Evolutionary conservation across 1,284 basidiomycete species (phyloP).

Genomic region (Boletus nobilissimus): DNA sequence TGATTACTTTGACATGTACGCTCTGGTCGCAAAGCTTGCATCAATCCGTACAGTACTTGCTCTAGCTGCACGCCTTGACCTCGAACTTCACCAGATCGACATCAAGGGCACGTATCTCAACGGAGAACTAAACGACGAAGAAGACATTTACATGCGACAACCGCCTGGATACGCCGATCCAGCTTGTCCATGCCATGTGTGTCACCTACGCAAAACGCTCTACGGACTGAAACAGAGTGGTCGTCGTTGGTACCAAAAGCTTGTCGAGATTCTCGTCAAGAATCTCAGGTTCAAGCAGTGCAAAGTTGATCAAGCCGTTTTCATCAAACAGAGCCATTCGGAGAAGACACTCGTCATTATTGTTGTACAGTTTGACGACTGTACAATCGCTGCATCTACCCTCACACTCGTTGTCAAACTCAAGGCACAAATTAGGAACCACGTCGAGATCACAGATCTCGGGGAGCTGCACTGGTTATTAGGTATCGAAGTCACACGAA

Average conservation of each 20-base stretch:
- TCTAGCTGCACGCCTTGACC: neutral
- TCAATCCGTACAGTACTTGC: slow-evolving; percentile 45
- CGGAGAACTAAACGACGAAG: neutral
- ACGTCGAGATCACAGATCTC: neutral
- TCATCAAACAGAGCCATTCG: neutral
- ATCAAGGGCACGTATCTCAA: slow-evolving; percentile 21
- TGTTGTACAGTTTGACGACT: neutral
- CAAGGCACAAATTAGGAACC: neutral
- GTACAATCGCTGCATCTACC: neutral
- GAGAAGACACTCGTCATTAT: neutral
- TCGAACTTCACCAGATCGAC: neutral
- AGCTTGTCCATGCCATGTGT: neutral
- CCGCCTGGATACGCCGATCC: neutral
- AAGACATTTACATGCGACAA: neutral
- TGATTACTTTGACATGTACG: slow-evolving; percentile 53
- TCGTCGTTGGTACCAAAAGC: neutral
- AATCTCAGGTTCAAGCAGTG: neutral
- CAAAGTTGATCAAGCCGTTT: neutral
- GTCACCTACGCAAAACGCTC: neutral
- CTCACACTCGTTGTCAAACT: neutral
- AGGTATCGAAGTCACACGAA: neutral
- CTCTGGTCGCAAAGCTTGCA: slow-evolving; percentile 44
- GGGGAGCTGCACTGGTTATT: neutral
- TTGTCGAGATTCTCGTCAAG: neutral
- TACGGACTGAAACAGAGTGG: neutral